A percentile compares a stretch with the other conserved stretches of the same genome.
Conservation (phyloP, 305 asterid species). For the Fraxinus paxiana region DNA sequence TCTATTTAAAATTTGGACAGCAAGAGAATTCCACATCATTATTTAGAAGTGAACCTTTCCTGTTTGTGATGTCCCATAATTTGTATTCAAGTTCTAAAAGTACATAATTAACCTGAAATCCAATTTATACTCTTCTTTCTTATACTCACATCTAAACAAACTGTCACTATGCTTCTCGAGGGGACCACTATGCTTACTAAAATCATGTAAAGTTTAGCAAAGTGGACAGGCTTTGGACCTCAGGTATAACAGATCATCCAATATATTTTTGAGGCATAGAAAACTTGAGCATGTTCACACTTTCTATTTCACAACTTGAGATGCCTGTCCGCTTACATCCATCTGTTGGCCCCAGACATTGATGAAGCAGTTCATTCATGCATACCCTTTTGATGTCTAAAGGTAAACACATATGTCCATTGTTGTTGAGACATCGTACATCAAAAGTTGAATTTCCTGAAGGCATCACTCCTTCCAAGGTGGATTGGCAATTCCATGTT, state of each 20-base stretch:
- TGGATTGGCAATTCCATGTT: not conserved
- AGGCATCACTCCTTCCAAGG: not conserved
- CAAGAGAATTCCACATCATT: not conserved
- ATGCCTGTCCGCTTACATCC: not conserved
- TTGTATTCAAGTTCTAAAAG: not conserved
- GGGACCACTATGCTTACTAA: not conserved
- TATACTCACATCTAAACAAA: not conserved
- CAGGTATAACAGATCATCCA: not conserved
- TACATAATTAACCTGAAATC: not conserved
- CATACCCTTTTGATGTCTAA: not conserved
- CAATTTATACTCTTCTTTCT: not conserved
- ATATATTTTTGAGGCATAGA: not conserved
- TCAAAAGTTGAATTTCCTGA: not conserved
- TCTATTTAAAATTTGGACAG: not conserved
- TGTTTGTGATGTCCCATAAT: not conserved
- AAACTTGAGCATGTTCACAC: not conserved
- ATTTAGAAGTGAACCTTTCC: not conserved
- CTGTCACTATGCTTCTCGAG: not conserved
- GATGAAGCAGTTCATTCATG: not conserved
- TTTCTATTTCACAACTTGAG: not conserved
- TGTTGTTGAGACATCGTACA: not conserved
- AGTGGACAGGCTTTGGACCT: not conserved
- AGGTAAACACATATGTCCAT: not conserved
- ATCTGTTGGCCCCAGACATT: not conserved
- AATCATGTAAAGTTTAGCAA: not conserved